Evolutionary conservation across 306 rosid genomes (phyloP).

Genomic region (Oemleria cerasiformis): DNA sequence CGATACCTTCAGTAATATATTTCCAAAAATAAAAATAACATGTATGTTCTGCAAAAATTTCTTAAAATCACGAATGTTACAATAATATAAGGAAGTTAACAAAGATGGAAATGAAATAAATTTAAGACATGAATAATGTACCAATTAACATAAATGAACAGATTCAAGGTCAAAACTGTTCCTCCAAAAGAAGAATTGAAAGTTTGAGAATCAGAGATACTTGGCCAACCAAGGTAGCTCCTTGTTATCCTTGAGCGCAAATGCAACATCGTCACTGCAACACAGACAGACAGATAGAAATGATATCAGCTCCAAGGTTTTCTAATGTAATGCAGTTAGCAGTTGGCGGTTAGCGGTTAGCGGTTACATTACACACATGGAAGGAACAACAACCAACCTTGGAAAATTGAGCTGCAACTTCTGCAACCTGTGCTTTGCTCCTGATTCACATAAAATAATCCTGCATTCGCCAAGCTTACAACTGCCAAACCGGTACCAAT

Average conservation of each 20-base stretch:
- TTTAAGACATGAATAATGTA: conserved; percentile 12
- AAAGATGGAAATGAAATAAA: neutral
- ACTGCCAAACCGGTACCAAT: conserved; percentile 37
- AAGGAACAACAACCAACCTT: conserved; percentile 42
- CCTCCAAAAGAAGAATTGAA: neutral
- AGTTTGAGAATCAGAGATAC: conserved; percentile 48
- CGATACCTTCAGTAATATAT: too few species aligned
- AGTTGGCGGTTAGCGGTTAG: too few species aligned
- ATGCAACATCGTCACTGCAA: conserved; percentile 61
- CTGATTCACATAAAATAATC: conserved; percentile 80
- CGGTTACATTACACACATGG: too few species aligned
- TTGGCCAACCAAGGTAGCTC: conserved; percentile 85
- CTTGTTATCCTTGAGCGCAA: conserved; percentile 77
- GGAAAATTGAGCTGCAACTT: conserved; percentile 91
- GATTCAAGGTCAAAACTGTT: conserved; percentile 26
- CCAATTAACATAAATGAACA: neutral
- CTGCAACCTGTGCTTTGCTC: conserved; percentile 81
- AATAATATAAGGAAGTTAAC: too few species aligned
- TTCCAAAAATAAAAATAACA: neutral
- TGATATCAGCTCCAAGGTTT: neutral
- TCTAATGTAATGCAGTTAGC: neutral
- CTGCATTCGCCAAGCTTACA: conserved; percentile 88
- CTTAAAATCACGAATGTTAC: neutral
- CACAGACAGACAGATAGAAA: neutral
- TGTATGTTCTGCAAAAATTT: neutral